phyloP scores from a whole-genome alignment of 75 land plant species.

The Pinus tabuliformis region DNA sequence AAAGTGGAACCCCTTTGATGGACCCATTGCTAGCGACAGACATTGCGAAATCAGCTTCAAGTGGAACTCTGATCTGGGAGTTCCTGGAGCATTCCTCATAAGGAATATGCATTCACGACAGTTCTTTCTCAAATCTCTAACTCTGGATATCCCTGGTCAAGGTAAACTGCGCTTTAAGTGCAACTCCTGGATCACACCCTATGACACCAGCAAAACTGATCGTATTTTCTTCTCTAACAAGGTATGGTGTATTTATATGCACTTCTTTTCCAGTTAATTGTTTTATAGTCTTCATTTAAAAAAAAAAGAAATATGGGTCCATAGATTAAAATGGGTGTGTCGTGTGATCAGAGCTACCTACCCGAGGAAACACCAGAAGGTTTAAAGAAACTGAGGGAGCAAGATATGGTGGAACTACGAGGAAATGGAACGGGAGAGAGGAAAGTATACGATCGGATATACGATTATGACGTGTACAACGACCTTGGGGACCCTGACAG shows the following conservation, averaged over 20 bases:
- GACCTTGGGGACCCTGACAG: slow-evolving; percentile 71
- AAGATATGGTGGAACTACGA: slow-evolving; percentile 38
- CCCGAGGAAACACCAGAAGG: slow-evolving; percentile 46
- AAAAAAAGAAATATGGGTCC: no score
- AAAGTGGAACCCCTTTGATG: neutral
- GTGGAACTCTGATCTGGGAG: slow-evolving; percentile 7
- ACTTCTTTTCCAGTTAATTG: no score
- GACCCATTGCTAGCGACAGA: neutral
- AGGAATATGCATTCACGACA: slow-evolving; percentile 22
- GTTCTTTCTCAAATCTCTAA: slow-evolving; percentile 9
- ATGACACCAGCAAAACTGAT: slow-evolving; percentile 26
- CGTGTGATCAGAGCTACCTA: slow-evolving; percentile 40
- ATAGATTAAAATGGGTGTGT: no score
- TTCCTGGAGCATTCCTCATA: slow-evolving; percentile 25
- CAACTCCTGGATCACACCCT: slow-evolving; percentile 80
- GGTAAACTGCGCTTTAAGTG: slow-evolving; percentile 54
- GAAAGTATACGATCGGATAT: slow-evolving; percentile 50
- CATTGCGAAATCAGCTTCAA: neutral
- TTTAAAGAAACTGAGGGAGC: slow-evolving; percentile 23
- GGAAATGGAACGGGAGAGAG: slow-evolving; percentile 67
- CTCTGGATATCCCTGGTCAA: slow-evolving; percentile 19
- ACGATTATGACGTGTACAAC: slow-evolving; percentile 72
- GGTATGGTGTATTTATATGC: slow-evolving; percentile 25
- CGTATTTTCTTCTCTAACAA: slow-evolving; percentile 82
- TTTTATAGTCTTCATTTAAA: no score